A percentile compares a stretch with the other conserved stretches of the same genome.
Conservation (phyloP, 129 eudicot species). For the Pittosporum tobira region DNA sequence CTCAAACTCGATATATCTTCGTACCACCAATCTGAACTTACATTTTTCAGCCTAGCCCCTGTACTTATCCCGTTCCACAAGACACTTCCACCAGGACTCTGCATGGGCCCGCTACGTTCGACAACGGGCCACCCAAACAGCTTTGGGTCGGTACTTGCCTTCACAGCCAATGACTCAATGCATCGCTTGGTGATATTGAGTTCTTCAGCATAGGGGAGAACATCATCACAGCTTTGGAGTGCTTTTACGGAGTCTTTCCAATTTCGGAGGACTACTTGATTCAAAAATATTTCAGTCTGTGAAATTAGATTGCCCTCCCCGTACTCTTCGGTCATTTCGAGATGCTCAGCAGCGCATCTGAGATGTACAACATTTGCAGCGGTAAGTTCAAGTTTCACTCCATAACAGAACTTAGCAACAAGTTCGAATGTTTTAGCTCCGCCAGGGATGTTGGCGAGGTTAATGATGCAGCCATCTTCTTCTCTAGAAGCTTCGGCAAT, state of each 20-base stretch:
- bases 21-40: slow-evolving; percentile 95
- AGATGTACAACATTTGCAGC: slow-evolving; percentile 76
- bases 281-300: slow-evolving; percentile 70
- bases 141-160: slow-evolving; percentile 80
- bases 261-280: slow-evolving; percentile 51
- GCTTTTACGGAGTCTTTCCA: slow-evolving; percentile 88
- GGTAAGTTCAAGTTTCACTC: slow-evolving; percentile 91
- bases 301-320: slow-evolving; percentile 88
- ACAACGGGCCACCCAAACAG: slow-evolving; percentile 82
- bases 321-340: slow-evolving; percentile 83
- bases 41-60: slow-evolving; percentile 66
- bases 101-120: slow-evolving; percentile 88
- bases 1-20: slow-evolving; percentile 69
- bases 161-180: slow-evolving; percentile 71
- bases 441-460: slow-evolving; percentile 62
- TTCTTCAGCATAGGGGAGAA: slow-evolving; percentile 58
- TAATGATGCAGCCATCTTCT: slow-evolving; percentile 46
- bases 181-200: slow-evolving; percentile 64
- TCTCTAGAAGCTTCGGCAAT: slow-evolving; percentile 60
- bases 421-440: slow-evolving; percentile 79
- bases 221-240: slow-evolving; percentile 65
- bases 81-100: slow-evolving; percentile 88
- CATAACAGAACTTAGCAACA: slow-evolving; percentile 88
- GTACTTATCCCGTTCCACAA: slow-evolving; percentile 98
- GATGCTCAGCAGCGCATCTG: slow-evolving; percentile 78